Base-by-base conservation (phyloP, 2,329 filamentous ascomycete genomes). In the Pseudopithomyces maydicus region DNA sequence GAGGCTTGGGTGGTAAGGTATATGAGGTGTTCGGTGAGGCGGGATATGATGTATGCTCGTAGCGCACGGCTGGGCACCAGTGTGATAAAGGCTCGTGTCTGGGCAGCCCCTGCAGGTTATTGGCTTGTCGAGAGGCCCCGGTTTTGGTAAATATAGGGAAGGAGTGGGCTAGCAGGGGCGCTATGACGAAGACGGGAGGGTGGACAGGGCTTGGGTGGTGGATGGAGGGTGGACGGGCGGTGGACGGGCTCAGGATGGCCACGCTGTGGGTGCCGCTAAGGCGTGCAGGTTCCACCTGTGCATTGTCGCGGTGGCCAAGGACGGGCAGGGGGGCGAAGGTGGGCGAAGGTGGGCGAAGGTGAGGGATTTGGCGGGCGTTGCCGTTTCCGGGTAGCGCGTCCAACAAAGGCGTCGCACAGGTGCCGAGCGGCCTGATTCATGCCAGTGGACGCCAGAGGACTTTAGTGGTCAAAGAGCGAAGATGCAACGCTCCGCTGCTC, bases 71-170 rank as follows among this genome's bases (percentile, higher is more conserved):
- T 72, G 71, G 72, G 70, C 69, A 67, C 56, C 61, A 67, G 66
- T 68, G 66, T 72, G 72, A 68, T 71, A 72, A 65, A 61, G 59
- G 51, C 61, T 61, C 55, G 59, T 55, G 48, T 35, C 49, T 50
- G 43, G 47, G 56, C 47, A 56, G 60, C 52, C 58, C 54, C 49
- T 56, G 62, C 43, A 43, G 55, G 64, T 62, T 56, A 74, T 74
- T 73, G 72, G 69, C 61, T 61, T 29, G 52, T 39, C 43, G 57
- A 52, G 57, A 52, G 38, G 67, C 66, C 69, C 71, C 64, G 63
- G 65, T 65, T 67, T 70, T 64, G 64, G 69, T 71, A 74, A 74
- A 74, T 74, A 74, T 69, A 74, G 68, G 70, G 68, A 69, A 71
- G 70, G 71, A 72, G 65, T 63, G 58, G 67, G 59, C 67, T 72